phyloP scores from a whole-genome alignment of 2,329 filamentous ascomycete genomes.

The Microdochium paspali region DNA sequence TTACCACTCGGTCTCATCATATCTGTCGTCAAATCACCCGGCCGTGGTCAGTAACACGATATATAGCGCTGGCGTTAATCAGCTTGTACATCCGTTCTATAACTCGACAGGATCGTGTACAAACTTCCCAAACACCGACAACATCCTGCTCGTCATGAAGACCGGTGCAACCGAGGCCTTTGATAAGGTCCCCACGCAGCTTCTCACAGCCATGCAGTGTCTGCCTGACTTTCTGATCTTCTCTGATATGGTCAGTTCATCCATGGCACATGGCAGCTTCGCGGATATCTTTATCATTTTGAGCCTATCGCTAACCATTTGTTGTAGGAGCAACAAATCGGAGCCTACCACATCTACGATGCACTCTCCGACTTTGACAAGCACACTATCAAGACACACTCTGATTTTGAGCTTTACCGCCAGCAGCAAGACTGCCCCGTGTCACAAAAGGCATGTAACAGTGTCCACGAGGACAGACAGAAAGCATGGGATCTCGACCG shows the following conservation, averaged over 20 bases:
- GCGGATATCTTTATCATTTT: too few relatives aligned
- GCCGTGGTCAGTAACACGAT: slow-evolving; percentile 28
- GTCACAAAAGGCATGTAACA: slow-evolving; percentile 33
- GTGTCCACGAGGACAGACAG: slow-evolving; percentile 18
- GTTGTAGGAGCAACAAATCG: slow-evolving; percentile 37
- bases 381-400: slow-evolving; percentile 24
- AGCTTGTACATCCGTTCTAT: slow-evolving; percentile 21
- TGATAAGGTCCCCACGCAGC: slow-evolving; percentile 43
- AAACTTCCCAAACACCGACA: slow-evolving; percentile 30
- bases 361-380: slow-evolving; percentile 24
- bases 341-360: slow-evolving; percentile 30
- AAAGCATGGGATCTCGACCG: slow-evolving; percentile 47
- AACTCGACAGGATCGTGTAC: slow-evolving; percentile 28
- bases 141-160: slow-evolving; percentile 45
- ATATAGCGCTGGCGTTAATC: slow-evolving; percentile 24
- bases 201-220: slow-evolving; percentile 44
- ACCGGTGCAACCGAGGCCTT: slow-evolving; percentile 48
- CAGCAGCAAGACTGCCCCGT: slow-evolving; percentile 34
- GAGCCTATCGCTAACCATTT: background rate
- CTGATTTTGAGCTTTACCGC: slow-evolving; percentile 35
- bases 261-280: too few relatives aligned
- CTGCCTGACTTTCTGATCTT: slow-evolving; percentile 47
- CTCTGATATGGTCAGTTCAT: slow-evolving; percentile 35
- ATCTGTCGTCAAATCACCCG: slow-evolving; percentile 8
- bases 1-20: slow-evolving; percentile 16